Evolutionary conservation across 305 asterid species (phyloP), one percentile per base, ranked within the genome.

Genomic region (Vinca major): DNA sequence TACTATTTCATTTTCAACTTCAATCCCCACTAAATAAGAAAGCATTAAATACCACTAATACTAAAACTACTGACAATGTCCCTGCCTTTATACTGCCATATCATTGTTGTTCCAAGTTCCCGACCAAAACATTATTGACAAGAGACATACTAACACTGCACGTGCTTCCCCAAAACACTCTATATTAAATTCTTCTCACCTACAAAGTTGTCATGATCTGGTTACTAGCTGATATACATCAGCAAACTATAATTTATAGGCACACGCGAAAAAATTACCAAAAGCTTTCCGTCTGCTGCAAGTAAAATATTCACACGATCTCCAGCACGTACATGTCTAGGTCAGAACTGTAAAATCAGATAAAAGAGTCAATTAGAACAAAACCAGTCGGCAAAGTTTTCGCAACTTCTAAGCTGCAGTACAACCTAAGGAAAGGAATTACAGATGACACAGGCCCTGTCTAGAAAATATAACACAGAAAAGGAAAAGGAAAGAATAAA

Each of bases 221-320:
- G 8, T 40, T 20, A 62, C 51, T 19, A 62, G 17, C 36, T 62
- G 63, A 62, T 61, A 37, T 12, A 56, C 54, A 19, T 57, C 33
- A 26, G 0, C 58, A 69, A 39, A 70, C 61, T 52, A 70, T 37
- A 67, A 17, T 53, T 67, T 45, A 41, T 53, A 39, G 19, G 39
- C 14, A 39, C 48, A 61, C 40, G 8, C 2, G 52, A 36, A 65
- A 19, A 65, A 17, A 39, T 4, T 12, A n/a, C 21, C n/a, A 2
- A 37, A 54, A 69, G 44, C 41, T 40, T 37, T 61, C 47, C 65
- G 7, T 61, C 10, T 39, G 63, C 44, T 43, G 65, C 55, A 40
- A 37, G 26, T 56, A 37, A 54, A 41, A 51, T 72, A 66, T 72
- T 2, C 58, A 72, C 76, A 66, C 44, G 45, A 33, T n/a, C 63